A percentile compares a stretch with the other conserved stretches of the same genome.
Conservation (phyloP, 2,329 filamentous ascomycete genomes). For the Apiospora kogelbergensis region DNA sequence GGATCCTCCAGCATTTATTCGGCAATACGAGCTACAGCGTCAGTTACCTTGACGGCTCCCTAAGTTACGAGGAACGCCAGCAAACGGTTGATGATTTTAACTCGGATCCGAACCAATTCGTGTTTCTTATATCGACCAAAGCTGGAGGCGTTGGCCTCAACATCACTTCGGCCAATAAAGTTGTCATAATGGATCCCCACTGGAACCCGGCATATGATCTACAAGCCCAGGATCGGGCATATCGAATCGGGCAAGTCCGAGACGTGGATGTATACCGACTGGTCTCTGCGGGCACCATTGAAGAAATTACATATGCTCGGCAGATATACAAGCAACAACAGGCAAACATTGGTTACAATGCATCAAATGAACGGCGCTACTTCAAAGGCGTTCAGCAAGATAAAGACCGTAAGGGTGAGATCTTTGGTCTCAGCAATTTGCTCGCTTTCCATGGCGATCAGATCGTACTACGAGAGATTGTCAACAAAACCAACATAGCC, state of each 20-base stretch:
- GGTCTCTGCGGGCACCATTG: constrained; percentile 87
- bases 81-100: constrained; percentile 89
- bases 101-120: constrained; percentile 80
- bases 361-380: constrained; percentile 87
- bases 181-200: constrained; percentile 94
- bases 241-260: constrained; percentile 88
- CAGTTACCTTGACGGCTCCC: constrained; percentile 83
- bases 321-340: constrained; percentile 99
- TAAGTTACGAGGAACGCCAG: constrained; percentile 81
- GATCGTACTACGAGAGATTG: constrained; percentile 86
- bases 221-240: constrained; percentile 94
- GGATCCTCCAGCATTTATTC: constrained; percentile 83
- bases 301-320: constrained; percentile 94
- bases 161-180: constrained; percentile 96
- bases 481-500: constrained; percentile 97
- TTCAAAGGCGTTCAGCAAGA: constrained; percentile 93
- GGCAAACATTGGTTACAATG: constrained; percentile 95
- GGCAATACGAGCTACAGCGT: constrained; percentile 86
- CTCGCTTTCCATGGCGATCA: constrained; percentile 80
- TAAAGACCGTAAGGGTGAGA: constrained; percentile 80
- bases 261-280: constrained; percentile 96
- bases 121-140: constrained; percentile 92
- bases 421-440: constrained; percentile 87
- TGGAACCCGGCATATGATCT: constrained; percentile 97
- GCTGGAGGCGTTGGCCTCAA: constrained; percentile 93